Conservation (phyloP, 768 basidiomycete genomes). For the Fomitopsis serialis region DNA sequence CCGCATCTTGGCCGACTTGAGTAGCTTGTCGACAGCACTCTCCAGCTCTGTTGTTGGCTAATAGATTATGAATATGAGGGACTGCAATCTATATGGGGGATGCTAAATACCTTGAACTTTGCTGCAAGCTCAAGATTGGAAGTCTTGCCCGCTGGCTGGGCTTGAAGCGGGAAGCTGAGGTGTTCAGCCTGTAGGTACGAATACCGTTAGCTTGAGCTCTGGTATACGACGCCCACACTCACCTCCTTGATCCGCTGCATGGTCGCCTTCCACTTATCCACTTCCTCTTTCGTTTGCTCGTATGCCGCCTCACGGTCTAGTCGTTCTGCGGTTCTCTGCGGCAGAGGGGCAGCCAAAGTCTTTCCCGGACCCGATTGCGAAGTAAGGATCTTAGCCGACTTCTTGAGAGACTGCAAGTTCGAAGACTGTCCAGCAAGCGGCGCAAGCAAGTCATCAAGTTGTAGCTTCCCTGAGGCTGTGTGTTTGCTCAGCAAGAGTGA, state of each 20-base stretch:
- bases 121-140: conserved; percentile 75
- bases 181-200: conserved; percentile 63
- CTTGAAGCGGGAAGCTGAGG: conserved; percentile 81
- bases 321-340: conserved; percentile 81
- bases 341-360: conserved; percentile 77
- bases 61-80: not conserved
- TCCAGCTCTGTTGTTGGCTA: conserved; percentile 86
- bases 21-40: conserved; percentile 73
- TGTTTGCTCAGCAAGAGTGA: not conserved
- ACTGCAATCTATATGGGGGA: not conserved
- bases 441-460: conserved; percentile 70
- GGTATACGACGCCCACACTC: conserved; percentile 6
- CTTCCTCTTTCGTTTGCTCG: conserved; percentile 87
- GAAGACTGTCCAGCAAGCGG: conserved; percentile 60
- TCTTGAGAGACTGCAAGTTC: conserved; percentile 60
- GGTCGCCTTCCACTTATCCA: conserved; percentile 88
- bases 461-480: conserved; percentile 48
- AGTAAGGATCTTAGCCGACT: conserved; percentile 59
- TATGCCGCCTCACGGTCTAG: conserved; percentile 93
- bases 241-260: conserved; percentile 93
- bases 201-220: too few species aligned
- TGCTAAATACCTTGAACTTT: conserved; percentile 68
- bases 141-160: conserved; percentile 42
- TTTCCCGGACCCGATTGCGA: conserved; percentile 48
- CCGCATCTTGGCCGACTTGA: conserved; percentile 76